A percentile compares a stretch with the other conserved stretches of the same genome.
Conservation (phyloP, 2,329 filamentous ascomycete species). For the Samsoniella hepiali region DNA sequence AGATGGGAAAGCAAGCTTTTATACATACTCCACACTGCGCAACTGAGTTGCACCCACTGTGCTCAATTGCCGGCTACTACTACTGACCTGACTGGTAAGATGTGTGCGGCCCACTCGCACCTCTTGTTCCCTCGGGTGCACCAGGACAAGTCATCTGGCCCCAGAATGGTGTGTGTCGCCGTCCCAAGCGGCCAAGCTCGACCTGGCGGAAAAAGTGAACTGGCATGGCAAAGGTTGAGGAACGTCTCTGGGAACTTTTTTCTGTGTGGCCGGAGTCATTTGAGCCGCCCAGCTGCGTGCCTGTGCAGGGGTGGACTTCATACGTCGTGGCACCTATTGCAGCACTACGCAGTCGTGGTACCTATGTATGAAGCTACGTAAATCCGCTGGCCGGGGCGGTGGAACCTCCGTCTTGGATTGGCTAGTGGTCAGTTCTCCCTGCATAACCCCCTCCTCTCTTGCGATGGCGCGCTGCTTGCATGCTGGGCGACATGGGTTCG, state of each 20-base stretch:
- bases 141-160: slow-evolving; percentile 5
- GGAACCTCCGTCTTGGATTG: slow-evolving; percentile 9
- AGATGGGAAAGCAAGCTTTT: neutral
- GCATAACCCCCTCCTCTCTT: slow-evolving; percentile 6
- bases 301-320: neutral
- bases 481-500: neutral
- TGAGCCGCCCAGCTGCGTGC: neutral
- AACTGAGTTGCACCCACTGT: neutral
- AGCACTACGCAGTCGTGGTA: neutral
- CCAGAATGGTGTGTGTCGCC: neutral
- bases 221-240: too few species aligned
- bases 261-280: neutral
- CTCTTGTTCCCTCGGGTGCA: neutral
- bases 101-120: slow-evolving; percentile 10
- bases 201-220: too few species aligned
- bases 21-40: slow-evolving; percentile 15
- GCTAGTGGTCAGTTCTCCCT: slow-evolving; percentile 3
- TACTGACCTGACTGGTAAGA: too few species aligned
- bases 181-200: too few species aligned
- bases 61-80: slow-evolving; percentile 10
- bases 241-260: neutral
- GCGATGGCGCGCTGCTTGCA: slow-evolving; percentile 4
- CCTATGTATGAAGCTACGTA: neutral
- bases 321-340: neutral
- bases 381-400: slow-evolving; percentile 10